phyloP scores from a whole-genome alignment of 2,329 filamentous ascomycete species.

The Paraconiothyrium sp. region DNA sequence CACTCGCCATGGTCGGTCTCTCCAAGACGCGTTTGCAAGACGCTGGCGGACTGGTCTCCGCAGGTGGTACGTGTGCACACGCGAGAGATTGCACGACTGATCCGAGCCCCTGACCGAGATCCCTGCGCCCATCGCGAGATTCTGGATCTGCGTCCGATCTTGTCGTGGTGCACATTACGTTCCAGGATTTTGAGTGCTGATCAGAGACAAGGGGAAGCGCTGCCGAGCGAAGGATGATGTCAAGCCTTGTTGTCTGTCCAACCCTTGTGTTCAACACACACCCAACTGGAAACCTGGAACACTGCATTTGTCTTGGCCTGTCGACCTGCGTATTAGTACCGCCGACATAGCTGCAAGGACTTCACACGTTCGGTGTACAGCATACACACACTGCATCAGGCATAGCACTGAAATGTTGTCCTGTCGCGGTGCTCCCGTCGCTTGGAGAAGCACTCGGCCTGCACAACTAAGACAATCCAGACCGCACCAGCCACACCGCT shows the following conservation, averaged over 20 bases:
- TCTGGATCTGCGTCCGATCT: conserved; percentile 3
- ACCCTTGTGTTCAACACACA: background rate
- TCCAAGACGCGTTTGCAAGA: background rate
- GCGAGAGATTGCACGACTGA: conserved; percentile 6
- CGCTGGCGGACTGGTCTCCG: background rate
- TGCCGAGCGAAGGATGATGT: conserved; percentile 5
- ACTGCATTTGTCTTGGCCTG: background rate
- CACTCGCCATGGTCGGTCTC: background rate
- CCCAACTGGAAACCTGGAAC: background rate
- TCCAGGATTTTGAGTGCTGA: conserved; percentile 6
- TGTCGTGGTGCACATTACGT: background rate
- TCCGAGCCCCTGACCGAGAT: background rate
- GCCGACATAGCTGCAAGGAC: background rate
- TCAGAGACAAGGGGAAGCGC: conserved; percentile 7
- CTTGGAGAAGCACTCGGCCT: too few relatives aligned
- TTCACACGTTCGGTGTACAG: background rate
- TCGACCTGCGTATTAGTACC: background rate
- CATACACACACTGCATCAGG: too few relatives aligned
- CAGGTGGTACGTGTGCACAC: background rate
- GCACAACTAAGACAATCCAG: background rate
- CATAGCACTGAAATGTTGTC: too few relatives aligned
- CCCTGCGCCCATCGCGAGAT: conserved; percentile 14
- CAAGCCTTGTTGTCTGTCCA: conserved; percentile 6
- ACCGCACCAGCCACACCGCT: conserved; percentile 11
- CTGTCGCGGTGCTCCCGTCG: background rate